Evolutionary conservation across 805 yeast species (phyloP).

Genomic region (Monosporozyma aquatica): DNA sequence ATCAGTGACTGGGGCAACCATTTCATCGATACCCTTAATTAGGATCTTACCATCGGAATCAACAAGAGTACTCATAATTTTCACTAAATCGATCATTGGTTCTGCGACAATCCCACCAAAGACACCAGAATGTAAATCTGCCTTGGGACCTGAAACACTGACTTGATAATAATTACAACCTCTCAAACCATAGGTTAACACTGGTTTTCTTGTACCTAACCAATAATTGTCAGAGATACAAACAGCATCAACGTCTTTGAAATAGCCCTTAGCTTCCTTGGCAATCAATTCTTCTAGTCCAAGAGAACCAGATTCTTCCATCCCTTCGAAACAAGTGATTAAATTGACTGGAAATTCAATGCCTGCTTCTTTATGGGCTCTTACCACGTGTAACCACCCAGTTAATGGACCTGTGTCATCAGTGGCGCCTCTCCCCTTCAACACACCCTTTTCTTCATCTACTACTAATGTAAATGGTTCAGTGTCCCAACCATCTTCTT

Average conservation of each 20-base stretch:
- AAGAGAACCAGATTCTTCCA: slow-evolving; percentile 96
- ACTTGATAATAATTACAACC: slow-evolving; percentile 93
- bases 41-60: slow-evolving; percentile 72
- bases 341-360: slow-evolving; percentile 89
- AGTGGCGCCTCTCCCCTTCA: slow-evolving; percentile 90
- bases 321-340: slow-evolving; percentile 91
- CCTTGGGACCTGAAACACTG: slow-evolving; percentile 79
- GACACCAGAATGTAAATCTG: slow-evolving; percentile 94
- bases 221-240: slow-evolving; percentile 97
- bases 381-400: slow-evolving; percentile 90
- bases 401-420: slow-evolving; percentile 98
- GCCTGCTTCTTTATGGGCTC: slow-evolving; percentile 81
- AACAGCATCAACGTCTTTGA: slow-evolving; percentile 85
- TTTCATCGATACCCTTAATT: slow-evolving; percentile 82
- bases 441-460: slow-evolving; percentile 53
- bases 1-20: slow-evolving; percentile 89
- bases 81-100: slow-evolving; percentile 89
- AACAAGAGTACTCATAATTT: slow-evolving; percentile 69
- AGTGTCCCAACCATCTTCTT: slow-evolving; percentile 91
- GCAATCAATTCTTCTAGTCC: slow-evolving; percentile 82
- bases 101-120: slow-evolving; percentile 97
- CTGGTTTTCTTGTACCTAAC: slow-evolving; percentile 97
- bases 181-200: slow-evolving; percentile 92
- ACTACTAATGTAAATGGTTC: slow-evolving; percentile 75
- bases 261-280: slow-evolving; percentile 67